Conservation (phyloP, 2,329 filamentous ascomycete species). For the Cryphonectria nitschkei region DNA sequence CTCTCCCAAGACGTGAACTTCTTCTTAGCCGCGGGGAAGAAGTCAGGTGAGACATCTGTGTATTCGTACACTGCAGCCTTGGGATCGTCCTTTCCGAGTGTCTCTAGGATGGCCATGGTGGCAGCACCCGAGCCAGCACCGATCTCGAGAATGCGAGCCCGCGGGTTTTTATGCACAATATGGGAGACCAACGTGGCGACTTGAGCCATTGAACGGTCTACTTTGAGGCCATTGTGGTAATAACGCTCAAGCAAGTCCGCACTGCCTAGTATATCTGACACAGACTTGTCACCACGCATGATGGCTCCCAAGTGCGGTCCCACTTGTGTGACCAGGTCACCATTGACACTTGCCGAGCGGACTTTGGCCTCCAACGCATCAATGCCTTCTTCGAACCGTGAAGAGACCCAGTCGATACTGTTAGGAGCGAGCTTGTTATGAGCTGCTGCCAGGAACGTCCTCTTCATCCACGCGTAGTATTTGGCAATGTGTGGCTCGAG, state of each 20-base stretch:
- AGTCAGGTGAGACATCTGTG: slow-evolving; percentile 24
- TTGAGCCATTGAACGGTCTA: slow-evolving; percentile 32
- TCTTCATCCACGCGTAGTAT: slow-evolving; percentile 18
- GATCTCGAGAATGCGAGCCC: slow-evolving; percentile 25
- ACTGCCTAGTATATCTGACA: slow-evolving; percentile 40
- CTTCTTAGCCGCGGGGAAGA: slow-evolving; percentile 34
- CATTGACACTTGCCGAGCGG: slow-evolving; percentile 31
- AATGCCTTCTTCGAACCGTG: slow-evolving; percentile 2
- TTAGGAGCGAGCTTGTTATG: slow-evolving; percentile 4
- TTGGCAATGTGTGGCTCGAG: slow-evolving; percentile 8
- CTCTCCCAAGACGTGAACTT: slow-evolving; percentile 35
- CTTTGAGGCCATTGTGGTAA: slow-evolving; percentile 36
- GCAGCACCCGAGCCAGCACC: slow-evolving; percentile 25
- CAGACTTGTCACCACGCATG: slow-evolving; percentile 37
- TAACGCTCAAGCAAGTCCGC: slow-evolving; percentile 41
- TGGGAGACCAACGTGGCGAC: slow-evolving; percentile 33
- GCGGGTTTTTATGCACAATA: slow-evolving; percentile 34
- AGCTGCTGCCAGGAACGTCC: not conserved
- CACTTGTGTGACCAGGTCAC: slow-evolving; percentile 37
- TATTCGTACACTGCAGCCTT: slow-evolving; percentile 30
- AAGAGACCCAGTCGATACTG: slow-evolving; percentile 13
- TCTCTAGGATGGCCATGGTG: slow-evolving; percentile 21
- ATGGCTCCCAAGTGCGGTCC: slow-evolving; percentile 39
- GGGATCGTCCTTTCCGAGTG: slow-evolving; percentile 18
- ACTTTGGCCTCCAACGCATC: slow-evolving; percentile 24